Evolutionary conservation across 148 eudicot species (phyloP).

Genomic region (Cornus florida): DNA sequence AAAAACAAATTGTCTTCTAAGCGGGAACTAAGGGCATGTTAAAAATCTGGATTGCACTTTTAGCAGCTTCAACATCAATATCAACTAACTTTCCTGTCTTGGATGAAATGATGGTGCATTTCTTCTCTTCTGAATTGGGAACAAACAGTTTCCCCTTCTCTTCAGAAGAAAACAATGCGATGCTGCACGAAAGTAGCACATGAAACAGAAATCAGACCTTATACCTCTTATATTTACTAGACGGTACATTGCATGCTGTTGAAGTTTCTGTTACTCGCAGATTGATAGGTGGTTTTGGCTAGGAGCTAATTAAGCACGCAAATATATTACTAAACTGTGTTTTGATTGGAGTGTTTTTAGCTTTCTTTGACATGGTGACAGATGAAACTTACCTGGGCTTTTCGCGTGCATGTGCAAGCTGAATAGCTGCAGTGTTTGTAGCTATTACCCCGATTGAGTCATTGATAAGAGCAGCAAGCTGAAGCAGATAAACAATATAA

Average conservation of each 20-base stretch:
- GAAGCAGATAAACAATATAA: conserved; percentile 9
- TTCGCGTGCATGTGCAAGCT: conserved; percentile 69
- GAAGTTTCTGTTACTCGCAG: neutral
- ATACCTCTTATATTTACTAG: neutral
- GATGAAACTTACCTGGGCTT: conserved; percentile 58
- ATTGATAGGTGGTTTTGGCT: neutral
- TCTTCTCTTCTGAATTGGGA: conserved; percentile 62
- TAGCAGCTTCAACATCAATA: conserved; percentile 61
- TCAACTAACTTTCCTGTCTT: conserved; percentile 67
- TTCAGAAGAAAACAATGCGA: conserved; percentile 76
- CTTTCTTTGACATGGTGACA: neutral
- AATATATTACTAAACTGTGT: neutral
- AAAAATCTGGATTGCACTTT: conserved; percentile 55
- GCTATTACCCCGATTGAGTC: conserved; percentile 86
- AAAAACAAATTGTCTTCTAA: conserved; percentile 11
- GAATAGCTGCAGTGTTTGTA: conserved; percentile 91
- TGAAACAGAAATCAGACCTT: neutral
- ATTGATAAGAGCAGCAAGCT: conserved; percentile 88
- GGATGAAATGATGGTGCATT: conserved; percentile 63
- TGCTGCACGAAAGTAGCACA: conserved; percentile 38
- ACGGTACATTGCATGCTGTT: neutral
- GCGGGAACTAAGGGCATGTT: conserved; percentile 32
- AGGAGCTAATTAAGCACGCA: neutral
- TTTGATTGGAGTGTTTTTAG: neutral
- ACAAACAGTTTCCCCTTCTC: conserved; percentile 66